These are phyloP conservation scores for Aspergillus viridinutans DNA, from an alignment of 2,329 filamentous ascomycete species.

Conservation along the genomic window DNA sequence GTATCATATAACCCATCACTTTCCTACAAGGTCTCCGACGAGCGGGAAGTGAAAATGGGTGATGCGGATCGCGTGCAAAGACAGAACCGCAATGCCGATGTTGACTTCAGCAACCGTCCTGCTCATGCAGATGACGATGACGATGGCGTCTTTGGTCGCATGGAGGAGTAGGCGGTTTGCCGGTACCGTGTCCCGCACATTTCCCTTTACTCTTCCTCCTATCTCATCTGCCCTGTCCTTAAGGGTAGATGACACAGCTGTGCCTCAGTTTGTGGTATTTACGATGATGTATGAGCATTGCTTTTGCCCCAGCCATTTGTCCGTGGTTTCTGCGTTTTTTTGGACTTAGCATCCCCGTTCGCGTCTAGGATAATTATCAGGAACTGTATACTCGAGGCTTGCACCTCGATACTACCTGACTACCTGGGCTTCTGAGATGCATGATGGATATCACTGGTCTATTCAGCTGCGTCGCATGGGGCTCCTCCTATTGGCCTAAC, in stretches of 20 bases:
- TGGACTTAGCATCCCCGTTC: conserved; percentile 21
- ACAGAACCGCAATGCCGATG: conserved; percentile 33
- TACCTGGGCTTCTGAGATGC: conserved; percentile 5
- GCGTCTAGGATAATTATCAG: conserved; percentile 19
- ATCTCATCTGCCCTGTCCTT: not conserved
- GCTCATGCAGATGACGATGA: conserved; percentile 82
- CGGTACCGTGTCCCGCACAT: not conserved
- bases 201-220: not conserved
- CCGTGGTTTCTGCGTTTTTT: conserved; percentile 17
- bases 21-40: conserved; percentile 47
- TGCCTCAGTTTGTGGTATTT: not conserved
- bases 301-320: not conserved
- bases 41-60: conserved; percentile 65
- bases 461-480: conserved; percentile 1
- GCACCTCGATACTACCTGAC: conserved; percentile 3
- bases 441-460: conserved; percentile 9
- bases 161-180: conserved; percentile 69
- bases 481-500: not conserved
- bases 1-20: conserved; percentile 42
- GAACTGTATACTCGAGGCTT: conserved; percentile 9
- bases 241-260: not conserved
- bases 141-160: conserved; percentile 89
- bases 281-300: not conserved
- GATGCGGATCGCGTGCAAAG: conserved; percentile 48
- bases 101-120: conserved; percentile 31